A percentile compares a stretch with the other conserved stretches of the same genome.
Evolutionary conservation across 23 red algal species (phyloP).

Genomic region (Chondrus crispus): DNA sequence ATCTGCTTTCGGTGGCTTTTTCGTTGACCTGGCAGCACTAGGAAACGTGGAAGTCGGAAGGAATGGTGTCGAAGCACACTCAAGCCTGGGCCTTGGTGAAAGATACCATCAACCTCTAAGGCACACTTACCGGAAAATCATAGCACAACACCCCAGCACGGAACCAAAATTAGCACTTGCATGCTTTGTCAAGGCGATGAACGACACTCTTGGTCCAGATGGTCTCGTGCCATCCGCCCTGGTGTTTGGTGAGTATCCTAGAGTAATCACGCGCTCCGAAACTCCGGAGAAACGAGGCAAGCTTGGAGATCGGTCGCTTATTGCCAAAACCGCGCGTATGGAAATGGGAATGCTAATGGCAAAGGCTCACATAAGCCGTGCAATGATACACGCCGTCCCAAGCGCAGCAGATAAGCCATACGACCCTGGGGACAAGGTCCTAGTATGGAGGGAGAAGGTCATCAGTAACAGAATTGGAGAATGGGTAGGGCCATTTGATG

Average conservation of each 20-base stretch:
- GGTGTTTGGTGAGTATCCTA: conserved; percentile 14
- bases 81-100: conserved; percentile 14
- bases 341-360: neutral
- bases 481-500: neutral
- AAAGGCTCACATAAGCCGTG: neutral
- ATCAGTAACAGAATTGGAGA: neutral
- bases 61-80: conserved; percentile 24
- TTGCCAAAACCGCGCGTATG: neutral
- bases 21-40: neutral
- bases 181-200: neutral
- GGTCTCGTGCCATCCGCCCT: neutral
- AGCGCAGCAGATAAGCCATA: neutral
- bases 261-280: too few relatives aligned
- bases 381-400: neutral
- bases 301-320: too few relatives aligned
- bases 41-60: neutral
- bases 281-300: too few relatives aligned
- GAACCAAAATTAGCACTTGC: neutral
- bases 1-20: neutral
- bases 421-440: neutral
- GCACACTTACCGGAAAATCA: neutral
- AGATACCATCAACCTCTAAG: conserved; percentile 9
- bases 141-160: neutral
- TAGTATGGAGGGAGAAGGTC: neutral
- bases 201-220: conserved; percentile 17